Conservation (phyloP, 1,284 basidiomycete genomes). For the Ustilago xerochloae region DNA sequence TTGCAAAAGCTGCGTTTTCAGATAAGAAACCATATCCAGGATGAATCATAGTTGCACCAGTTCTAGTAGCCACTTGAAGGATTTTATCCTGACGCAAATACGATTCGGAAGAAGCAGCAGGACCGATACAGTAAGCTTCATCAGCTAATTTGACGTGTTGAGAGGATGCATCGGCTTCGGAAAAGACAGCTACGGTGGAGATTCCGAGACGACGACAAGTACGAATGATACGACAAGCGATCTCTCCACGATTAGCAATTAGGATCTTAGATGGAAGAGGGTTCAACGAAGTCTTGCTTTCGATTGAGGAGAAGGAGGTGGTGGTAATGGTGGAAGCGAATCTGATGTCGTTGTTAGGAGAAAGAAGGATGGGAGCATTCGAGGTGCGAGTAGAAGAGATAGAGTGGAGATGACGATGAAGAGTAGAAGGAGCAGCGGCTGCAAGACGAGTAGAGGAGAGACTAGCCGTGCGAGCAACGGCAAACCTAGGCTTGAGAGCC, state of each 20-base stretch:
- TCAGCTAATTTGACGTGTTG: constrained; percentile 86
- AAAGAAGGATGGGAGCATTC: background rate
- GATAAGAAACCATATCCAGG: constrained; percentile 92
- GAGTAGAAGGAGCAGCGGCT: background rate
- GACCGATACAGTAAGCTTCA: constrained; percentile 92
- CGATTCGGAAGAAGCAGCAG: constrained; percentile 85
- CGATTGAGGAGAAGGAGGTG: constrained; percentile 1
- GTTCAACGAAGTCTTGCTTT: background rate
- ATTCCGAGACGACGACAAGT: constrained; percentile 89
- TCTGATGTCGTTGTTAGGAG: background rate
- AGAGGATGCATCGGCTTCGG: constrained; percentile 81
- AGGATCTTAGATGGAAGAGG: constrained; percentile 57
- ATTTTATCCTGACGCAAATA: constrained; percentile 91
- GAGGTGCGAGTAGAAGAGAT: background rate
- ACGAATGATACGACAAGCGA: constrained; percentile 89
- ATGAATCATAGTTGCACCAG: constrained; percentile 80
- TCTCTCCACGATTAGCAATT: constrained; percentile 79
- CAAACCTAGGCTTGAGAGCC: constrained; percentile 24
- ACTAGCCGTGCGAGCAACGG: background rate
- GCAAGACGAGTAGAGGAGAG: background rate
- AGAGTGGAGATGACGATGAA: constrained; percentile 13
- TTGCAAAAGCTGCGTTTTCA: constrained; percentile 57
- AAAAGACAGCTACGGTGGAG: constrained; percentile 88
- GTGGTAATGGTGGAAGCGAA: constrained; percentile 10
- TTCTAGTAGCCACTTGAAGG: constrained; percentile 80